A percentile compares a stretch with the other conserved stretches of the same genome.
Evolutionary conservation across 1,284 basidiomycete genomes (phyloP).

Genomic region (Apiotrichum veenhuisii): DNA sequence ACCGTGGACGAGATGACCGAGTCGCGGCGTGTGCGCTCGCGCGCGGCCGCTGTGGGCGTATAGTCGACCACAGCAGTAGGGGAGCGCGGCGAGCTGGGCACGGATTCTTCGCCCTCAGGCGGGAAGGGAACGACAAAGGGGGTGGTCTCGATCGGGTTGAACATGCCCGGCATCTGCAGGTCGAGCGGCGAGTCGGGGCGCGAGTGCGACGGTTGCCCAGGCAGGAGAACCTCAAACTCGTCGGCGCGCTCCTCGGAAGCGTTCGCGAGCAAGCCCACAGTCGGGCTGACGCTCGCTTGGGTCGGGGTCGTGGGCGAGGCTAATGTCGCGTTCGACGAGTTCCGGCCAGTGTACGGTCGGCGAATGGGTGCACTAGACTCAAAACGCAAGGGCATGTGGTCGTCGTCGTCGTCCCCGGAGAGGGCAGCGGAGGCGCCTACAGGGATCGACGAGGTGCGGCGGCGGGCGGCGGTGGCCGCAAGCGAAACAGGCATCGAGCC

Average conservation of each 20-base stretch:
- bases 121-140: conserved; percentile 8
- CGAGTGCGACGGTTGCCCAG: not conserved
- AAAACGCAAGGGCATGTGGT: not conserved
- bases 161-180: conserved; percentile 1
- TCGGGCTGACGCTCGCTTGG: not conserved
- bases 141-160: not conserved
- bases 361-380: not conserved
- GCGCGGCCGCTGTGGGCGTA: conserved; percentile 4
- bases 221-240: not conserved
- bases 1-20: not conserved
- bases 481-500: not conserved
- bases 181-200: conserved; percentile 3
- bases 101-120: not conserved
- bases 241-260: not conserved
- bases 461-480: not conserved
- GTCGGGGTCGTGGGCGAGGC: not conserved
- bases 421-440: not conserved
- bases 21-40: conserved; percentile 7
- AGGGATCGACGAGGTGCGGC: not conserved
- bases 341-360: not conserved
- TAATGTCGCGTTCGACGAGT: not conserved
- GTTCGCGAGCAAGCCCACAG: not conserved
- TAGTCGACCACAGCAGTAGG: conserved; percentile 2
- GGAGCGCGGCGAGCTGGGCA: not conserved
- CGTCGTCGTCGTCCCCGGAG: not conserved